Evolutionary conservation across 2,329 filamentous ascomycete species (phyloP).

Genomic region (Fusarium metavorans): DNA sequence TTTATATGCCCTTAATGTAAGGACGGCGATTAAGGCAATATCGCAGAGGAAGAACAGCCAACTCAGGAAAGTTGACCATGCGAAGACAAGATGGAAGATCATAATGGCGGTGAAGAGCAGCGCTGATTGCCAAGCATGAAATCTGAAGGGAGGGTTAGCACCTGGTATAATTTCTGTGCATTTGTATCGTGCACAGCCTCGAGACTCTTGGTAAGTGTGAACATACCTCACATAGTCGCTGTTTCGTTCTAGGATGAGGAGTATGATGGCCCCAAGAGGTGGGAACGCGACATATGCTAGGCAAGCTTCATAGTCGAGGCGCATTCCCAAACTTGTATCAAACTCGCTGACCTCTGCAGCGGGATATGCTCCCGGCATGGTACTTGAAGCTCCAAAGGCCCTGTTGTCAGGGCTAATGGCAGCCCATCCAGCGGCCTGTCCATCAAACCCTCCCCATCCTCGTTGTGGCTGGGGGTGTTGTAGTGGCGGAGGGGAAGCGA

Average conservation of each 20-base stretch:
- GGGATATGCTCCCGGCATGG: conserved; percentile 54
- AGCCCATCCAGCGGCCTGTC: conserved; percentile 50
- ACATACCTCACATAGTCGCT: conserved; percentile 93
- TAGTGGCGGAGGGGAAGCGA: conserved; percentile 55
- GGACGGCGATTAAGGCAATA: conserved; percentile 78
- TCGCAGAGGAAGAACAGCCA: conserved; percentile 87
- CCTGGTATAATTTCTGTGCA: not conserved
- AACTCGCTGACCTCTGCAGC: conserved; percentile 78
- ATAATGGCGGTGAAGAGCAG: conserved; percentile 82
- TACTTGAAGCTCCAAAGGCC: conserved; percentile 37
- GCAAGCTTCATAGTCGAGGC: conserved; percentile 90
- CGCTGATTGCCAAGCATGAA: conserved; percentile 96
- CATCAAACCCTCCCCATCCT: conserved; percentile 60
- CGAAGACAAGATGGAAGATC: conserved; percentile 85
- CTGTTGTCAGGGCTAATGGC: conserved; percentile 35
- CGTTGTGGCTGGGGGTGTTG: conserved; percentile 68
- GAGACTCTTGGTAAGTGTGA: not conserved
- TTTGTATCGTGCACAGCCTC: not conserved
- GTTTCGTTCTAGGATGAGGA: conserved; percentile 90
- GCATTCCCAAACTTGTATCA: conserved; percentile 87
- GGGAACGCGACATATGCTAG: conserved; percentile 89
- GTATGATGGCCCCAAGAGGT: conserved; percentile 84
- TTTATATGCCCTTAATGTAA: conserved; percentile 83
- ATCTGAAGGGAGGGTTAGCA: conserved; percentile 63
- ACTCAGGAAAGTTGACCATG: conserved; percentile 85